A percentile compares a stretch with the other conserved stretches of the same genome.
Conservation (phyloP, 164 flowering plant species). For the Sedum album region DNA sequence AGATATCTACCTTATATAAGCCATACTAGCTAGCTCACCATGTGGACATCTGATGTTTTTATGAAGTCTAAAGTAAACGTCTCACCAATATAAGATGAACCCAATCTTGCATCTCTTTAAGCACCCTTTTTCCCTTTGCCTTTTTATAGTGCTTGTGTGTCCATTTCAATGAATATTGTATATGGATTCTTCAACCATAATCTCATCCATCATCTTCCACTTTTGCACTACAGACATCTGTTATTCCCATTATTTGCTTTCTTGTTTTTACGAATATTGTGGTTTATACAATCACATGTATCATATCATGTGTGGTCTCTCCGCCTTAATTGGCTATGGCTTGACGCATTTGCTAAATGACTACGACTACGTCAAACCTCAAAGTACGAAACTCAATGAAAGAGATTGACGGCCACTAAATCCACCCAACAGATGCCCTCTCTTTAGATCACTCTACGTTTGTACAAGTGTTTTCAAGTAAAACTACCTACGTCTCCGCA, state of each 20-base stretch:
- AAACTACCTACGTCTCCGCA: background rate
- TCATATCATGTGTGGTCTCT: too few species aligned
- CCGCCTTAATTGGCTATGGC: too few species aligned
- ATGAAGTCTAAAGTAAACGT: too few species aligned
- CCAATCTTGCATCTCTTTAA: background rate
- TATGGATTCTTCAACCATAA: background rate
- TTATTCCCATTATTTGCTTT: background rate
- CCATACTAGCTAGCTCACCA: too few species aligned
- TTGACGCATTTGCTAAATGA: background rate
- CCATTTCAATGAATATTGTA: background rate
- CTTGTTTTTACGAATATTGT: background rate
- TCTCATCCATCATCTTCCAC: background rate
- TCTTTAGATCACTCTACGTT: too few species aligned
- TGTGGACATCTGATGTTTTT: too few species aligned
- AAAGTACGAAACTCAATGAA: background rate
- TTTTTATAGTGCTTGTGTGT: slow-evolving; percentile 3
- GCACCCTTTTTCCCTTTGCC: background rate
- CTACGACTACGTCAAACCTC: background rate
- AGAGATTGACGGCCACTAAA: background rate
- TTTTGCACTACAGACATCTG: background rate
- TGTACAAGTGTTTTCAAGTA: too few species aligned
- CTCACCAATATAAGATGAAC: too few species aligned
- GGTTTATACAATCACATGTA: too few species aligned
- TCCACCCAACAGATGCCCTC: background rate
- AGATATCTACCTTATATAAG: too few species aligned